Conservation (phyloP, 257 asterid genomes). For the Salvia miltiorrhiza region DNA sequence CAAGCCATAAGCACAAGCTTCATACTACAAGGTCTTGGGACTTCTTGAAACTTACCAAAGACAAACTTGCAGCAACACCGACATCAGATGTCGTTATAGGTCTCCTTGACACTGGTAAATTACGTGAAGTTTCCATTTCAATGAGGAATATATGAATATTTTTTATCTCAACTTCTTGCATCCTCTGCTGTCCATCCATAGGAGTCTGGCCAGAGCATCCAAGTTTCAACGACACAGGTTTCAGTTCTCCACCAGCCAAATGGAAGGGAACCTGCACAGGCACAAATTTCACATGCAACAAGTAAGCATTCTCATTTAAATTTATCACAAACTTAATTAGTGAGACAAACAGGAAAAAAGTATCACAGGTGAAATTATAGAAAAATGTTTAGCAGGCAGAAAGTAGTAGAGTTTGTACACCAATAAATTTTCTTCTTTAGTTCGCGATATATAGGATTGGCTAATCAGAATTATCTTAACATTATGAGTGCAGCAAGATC, state of each 20-base stretch:
- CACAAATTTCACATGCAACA: constrained; percentile 63
- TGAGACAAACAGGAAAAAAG: too few species aligned
- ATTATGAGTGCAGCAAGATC: constrained; percentile 31
- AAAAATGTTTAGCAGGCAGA: too few species aligned
- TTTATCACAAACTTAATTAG: too few species aligned
- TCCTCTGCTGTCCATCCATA: not conserved
- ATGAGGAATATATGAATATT: not conserved
- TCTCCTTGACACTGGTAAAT: constrained; percentile 40
- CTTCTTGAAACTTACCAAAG: constrained; percentile 32
- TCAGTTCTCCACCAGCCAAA: constrained; percentile 47
- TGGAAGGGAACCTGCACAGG: constrained; percentile 55
- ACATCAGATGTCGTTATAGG: constrained; percentile 43
- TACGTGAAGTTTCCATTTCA: not conserved
- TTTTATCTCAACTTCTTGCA: not conserved
- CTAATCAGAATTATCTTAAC: not conserved
- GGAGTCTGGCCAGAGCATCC: constrained; percentile 71
- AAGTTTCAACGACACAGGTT: constrained; percentile 46
- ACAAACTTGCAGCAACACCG: constrained; percentile 20
- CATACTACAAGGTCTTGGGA: constrained; percentile 60
- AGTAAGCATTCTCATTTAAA: constrained; percentile 38
- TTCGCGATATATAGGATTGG: not conserved
- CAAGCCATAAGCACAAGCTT: constrained; percentile 29
- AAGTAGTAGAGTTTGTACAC: too few species aligned
- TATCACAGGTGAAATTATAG: too few species aligned
- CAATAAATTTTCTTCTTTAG: too few species aligned